These are phyloP conservation scores for Trichoderma parareesei DNA, from an alignment of 495 filamentous ascomycete species.

Conservation along the genomic window DNA sequence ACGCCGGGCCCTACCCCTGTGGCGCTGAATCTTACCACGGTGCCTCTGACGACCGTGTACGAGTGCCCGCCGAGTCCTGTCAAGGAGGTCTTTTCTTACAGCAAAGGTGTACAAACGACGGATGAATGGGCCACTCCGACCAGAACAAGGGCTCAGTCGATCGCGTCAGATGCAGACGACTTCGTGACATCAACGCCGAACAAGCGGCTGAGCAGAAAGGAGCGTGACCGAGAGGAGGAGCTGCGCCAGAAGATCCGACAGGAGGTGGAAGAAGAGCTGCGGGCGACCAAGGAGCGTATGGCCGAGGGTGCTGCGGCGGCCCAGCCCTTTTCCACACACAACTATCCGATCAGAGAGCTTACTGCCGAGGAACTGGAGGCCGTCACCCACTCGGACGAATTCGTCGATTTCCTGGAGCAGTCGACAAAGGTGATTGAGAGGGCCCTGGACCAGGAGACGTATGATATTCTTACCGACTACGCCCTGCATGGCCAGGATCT, in stretches of 20 bases:
- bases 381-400: slow-evolving; percentile 86
- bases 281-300: slow-evolving; percentile 51
- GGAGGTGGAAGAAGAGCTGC: slow-evolving; percentile 90
- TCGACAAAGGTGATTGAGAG: slow-evolving; percentile 97
- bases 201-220: slow-evolving; percentile 67
- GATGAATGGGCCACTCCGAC: slow-evolving; percentile 53
- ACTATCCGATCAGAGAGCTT: slow-evolving; percentile 74
- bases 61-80: slow-evolving; percentile 66
- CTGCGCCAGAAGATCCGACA: slow-evolving; percentile 71
- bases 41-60: slow-evolving; percentile 60
- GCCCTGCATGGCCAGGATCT: slow-evolving; percentile 64
- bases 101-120: slow-evolving; percentile 86
- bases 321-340: slow-evolving; percentile 30
- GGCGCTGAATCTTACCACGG: slow-evolving; percentile 43
- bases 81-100: slow-evolving; percentile 83
- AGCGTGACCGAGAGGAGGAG: slow-evolving; percentile 77
- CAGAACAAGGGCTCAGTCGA: slow-evolving; percentile 41
- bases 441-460: slow-evolving; percentile 75
- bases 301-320: slow-evolving; percentile 43
- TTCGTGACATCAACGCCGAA: slow-evolving; percentile 38
- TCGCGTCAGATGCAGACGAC: slow-evolving; percentile 47
- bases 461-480: slow-evolving; percentile 94
- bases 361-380: slow-evolving; percentile 82
- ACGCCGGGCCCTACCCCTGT: slow-evolving; percentile 15
- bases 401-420: slow-evolving; percentile 88